Conservation (phyloP, 345 rosid genomes). For the Citrus hindsii region DNA sequence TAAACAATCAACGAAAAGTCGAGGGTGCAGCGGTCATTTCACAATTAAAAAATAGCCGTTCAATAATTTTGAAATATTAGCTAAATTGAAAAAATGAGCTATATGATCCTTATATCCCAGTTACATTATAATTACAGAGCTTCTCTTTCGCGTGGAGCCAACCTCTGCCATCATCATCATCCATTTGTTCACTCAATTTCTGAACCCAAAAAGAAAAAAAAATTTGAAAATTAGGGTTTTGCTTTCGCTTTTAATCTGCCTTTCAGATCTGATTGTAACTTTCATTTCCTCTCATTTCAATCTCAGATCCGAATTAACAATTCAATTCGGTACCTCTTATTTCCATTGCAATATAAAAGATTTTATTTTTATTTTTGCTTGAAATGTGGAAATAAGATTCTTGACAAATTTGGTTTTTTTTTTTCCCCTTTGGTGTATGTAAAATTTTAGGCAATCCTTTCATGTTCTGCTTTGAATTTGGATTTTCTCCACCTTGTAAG, state of each 20-base stretch:
- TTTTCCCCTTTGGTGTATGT: too few species aligned
- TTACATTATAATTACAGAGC: neutral
- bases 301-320: slow-evolving; percentile 32
- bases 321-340: slow-evolving; percentile 17
- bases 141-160: slow-evolving; percentile 6
- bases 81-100: neutral
- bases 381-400: slow-evolving; percentile 1
- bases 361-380: neutral
- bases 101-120: neutral
- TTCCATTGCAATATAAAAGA: neutral
- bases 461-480: slow-evolving; percentile 55
- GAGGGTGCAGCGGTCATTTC: slow-evolving; percentile 2
- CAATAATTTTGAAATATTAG: slow-evolving; percentile 14
- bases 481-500: slow-evolving; percentile 55
- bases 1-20: neutral
- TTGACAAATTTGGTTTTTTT: slow-evolving; percentile 1
- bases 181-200: slow-evolving; percentile 19
- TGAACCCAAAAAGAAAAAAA: slow-evolving; percentile 7
- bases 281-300: slow-evolving; percentile 5
- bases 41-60: slow-evolving; percentile 21
- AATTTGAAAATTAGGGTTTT: slow-evolving; percentile 17
- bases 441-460: slow-evolving; percentile 15
- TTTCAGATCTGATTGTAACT: slow-evolving; percentile 23
- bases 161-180: slow-evolving; percentile 21
- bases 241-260: neutral